These are phyloP conservation scores for Penicillium goetzii DNA, from an alignment of 495 filamentous ascomycete genomes.

Conservation along the genomic window DNA sequence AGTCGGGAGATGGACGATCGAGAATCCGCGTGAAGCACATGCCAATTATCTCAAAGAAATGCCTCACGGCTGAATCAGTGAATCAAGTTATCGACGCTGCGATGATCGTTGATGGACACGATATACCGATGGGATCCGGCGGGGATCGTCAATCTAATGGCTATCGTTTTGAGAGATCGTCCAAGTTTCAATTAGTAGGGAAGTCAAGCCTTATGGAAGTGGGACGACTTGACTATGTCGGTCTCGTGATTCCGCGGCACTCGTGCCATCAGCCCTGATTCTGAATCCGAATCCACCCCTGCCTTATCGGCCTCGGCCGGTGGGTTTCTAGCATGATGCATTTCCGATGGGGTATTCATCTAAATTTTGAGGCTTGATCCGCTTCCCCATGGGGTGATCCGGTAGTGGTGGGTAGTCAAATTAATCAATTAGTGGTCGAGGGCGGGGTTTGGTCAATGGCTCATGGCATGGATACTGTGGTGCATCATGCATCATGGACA, in stretches of 20 bases:
- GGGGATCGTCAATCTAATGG: background rate
- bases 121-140: background rate
- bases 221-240: background rate
- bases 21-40: constrained; percentile 2
- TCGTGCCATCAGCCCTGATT: background rate
- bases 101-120: background rate
- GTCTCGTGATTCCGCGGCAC: background rate
- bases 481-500: background rate
- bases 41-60: constrained; percentile 3
- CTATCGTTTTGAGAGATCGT: background rate
- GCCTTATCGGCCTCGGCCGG: background rate
- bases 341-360: background rate
- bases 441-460: background rate
- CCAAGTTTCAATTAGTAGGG: too few relatives aligned
- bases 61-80: background rate
- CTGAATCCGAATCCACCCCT: background rate
- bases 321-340: background rate
- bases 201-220: background rate
- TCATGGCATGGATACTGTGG: background rate
- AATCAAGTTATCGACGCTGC: background rate
- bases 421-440: background rate
- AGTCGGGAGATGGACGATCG: background rate
- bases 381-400: background rate
- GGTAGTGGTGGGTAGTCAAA: background rate
- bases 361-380: constrained; percentile 3